Evolutionary conservation across 2,329 filamentous ascomycete species (phyloP).

Genomic region (Fusarium sp.): DNA sequence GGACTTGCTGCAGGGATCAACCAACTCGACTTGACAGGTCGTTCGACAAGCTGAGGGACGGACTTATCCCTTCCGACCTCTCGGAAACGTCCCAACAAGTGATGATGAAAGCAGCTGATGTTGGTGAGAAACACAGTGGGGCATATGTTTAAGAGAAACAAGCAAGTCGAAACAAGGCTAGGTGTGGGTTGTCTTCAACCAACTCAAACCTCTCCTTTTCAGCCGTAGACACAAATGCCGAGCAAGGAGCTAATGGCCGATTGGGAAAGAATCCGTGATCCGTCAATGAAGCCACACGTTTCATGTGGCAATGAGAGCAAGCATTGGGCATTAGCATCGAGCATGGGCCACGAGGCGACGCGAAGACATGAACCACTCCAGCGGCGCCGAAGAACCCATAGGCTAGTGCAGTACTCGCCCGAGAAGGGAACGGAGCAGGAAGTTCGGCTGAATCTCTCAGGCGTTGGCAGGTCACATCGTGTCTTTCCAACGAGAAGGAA

Average conservation of each 20-base stretch:
- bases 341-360: slow-evolving; percentile 30
- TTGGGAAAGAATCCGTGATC: slow-evolving; percentile 12
- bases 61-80: not conserved
- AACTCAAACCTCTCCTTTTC: not conserved
- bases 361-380: slow-evolving; percentile 38
- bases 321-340: slow-evolving; percentile 21
- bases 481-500: slow-evolving; percentile 12
- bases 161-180: not conserved
- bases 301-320: slow-evolving; percentile 35
- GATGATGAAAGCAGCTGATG: not conserved
- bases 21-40: not conserved
- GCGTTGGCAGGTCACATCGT: slow-evolving; percentile 9
- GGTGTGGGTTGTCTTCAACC: not conserved
- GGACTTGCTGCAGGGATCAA: not conserved
- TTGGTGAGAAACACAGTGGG: not conserved
- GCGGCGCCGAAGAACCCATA: slow-evolving; percentile 36
- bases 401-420: not conserved
- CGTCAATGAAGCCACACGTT: slow-evolving; percentile 33
- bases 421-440: not conserved
- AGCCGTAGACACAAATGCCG: not conserved
- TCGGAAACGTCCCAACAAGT: not conserved
- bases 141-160: not conserved
- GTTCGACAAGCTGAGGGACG: not conserved
- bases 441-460: slow-evolving; percentile 4
- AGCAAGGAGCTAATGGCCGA: not conserved